phyloP scores from a whole-genome alignment of 306 rosid species.

The Pachyrhizus erosus region DNA sequence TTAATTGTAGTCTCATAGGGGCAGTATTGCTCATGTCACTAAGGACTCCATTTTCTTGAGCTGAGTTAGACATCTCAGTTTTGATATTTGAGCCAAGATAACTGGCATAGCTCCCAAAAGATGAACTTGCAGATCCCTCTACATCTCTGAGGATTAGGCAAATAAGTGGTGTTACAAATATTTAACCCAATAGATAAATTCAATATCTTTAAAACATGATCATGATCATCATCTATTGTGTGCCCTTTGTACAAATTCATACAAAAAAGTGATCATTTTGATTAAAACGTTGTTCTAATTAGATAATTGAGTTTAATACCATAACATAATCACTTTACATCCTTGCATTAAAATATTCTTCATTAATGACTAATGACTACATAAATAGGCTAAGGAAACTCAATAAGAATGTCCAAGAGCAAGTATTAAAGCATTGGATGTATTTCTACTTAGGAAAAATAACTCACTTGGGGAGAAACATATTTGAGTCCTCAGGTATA shows the following conservation, averaged over 20 bases:
- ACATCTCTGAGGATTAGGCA: conserved; percentile 61
- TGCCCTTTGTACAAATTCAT: neutral
- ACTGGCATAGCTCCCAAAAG: conserved; percentile 42
- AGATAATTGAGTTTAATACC: neutral
- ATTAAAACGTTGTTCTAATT: neutral
- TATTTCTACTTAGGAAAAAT: conserved; percentile 5
- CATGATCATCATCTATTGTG: neutral
- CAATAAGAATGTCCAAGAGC: neutral
- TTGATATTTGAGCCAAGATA: conserved; percentile 44
- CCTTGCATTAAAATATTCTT: neutral
- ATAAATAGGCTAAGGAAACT: neutral
- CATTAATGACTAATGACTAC: neutral
- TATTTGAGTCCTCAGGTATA: conserved; percentile 66
- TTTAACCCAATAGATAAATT: neutral
- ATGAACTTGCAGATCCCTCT: conserved; percentile 67
- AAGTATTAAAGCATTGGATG: conserved; percentile 36
- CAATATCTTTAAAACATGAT: neutral
- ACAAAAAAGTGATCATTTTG: neutral
- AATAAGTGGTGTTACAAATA: conserved; percentile 9
- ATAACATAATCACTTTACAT: neutral
- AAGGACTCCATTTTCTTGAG: conserved; percentile 36
- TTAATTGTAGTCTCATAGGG: conserved; percentile 59
- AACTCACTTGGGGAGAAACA: conserved; percentile 72
- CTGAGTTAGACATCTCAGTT: conserved; percentile 23
- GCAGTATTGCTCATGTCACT: conserved; percentile 49